Evolutionary conservation across 2,329 filamentous ascomycete genomes (phyloP).

Genomic region (Pseudomassariella vexata): DNA sequence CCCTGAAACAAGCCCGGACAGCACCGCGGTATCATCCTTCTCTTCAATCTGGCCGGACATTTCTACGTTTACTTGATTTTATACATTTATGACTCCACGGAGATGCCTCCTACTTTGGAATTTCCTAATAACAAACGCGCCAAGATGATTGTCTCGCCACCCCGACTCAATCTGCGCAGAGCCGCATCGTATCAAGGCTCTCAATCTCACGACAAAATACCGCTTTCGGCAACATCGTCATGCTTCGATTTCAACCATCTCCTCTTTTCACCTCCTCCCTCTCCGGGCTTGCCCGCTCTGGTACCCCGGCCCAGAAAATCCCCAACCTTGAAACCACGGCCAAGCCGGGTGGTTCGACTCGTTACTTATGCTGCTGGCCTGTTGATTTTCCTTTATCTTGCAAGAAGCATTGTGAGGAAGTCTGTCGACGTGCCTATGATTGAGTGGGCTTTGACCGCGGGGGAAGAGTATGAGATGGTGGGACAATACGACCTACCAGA

Average conservation of each 20-base stretch:
- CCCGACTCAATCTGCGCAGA: conserved; percentile 53
- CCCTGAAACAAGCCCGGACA: no score
- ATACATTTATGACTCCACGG: no score
- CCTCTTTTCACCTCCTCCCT: conserved; percentile 63
- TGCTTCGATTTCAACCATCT: conserved; percentile 63
- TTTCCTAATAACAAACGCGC: conserved; percentile 36
- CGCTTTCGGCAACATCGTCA: conserved; percentile 55
- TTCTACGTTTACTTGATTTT: conserved; percentile 11
- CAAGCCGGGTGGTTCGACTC: conserved; percentile 51
- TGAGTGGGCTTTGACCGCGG: conserved; percentile 31
- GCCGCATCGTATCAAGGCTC: conserved; percentile 49
- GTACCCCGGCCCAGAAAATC: conserved; percentile 61
- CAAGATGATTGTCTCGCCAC: conserved; percentile 47
- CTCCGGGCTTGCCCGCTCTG: conserved; percentile 63
- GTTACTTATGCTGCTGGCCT: conserved; percentile 48
- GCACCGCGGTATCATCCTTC: no score
- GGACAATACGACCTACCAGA: conserved; percentile 61
- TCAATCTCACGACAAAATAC: conserved; percentile 34
- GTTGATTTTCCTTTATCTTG: conserved; percentile 45
- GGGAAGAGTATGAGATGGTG: conserved; percentile 60
- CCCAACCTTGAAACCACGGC: conserved; percentile 47
- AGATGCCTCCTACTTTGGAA: conserved; percentile 26
- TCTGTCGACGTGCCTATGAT: conserved; percentile 24
- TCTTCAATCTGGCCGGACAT: conserved; percentile 6
- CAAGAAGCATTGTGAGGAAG: conserved; percentile 25